Conservation (phyloP, 1,284 basidiomycete species). For the Boletus subluridellus region DNA sequence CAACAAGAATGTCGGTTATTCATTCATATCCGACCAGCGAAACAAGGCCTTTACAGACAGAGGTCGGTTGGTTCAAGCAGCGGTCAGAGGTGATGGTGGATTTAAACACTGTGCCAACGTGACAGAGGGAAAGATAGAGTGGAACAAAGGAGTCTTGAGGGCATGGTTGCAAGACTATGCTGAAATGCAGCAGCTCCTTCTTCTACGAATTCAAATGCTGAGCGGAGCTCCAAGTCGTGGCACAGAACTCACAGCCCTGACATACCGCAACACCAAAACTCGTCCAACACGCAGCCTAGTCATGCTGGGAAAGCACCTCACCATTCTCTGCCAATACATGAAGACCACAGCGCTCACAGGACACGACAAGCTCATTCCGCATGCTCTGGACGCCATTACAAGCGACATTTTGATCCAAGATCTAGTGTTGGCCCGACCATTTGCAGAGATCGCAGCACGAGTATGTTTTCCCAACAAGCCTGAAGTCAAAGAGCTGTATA, state of each 20-base stretch:
- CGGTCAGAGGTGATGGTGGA: accelerated
- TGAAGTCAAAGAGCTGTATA: conserved; percentile 11
- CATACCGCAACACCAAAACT: too few species aligned
- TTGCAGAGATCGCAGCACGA: conserved; percentile 24
- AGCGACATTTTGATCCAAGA: conserved; percentile 30
- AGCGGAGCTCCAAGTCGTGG: too few species aligned
- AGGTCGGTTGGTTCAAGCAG: background rate
- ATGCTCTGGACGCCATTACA: conserved; percentile 23
- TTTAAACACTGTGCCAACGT: background rate
- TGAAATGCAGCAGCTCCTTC: conserved; percentile 1
- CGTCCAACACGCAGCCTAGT: conserved; percentile 1
- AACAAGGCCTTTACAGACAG: background rate
- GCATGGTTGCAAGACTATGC: conserved; percentile 24
- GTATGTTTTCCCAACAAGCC: background rate
- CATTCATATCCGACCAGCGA: conserved; percentile 5
- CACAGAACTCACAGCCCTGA: too few species aligned
- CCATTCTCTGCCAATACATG: conserved; percentile 26
- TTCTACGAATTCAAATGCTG: too few species aligned
- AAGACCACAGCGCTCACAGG: conserved; percentile 24
- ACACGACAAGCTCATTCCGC: conserved; percentile 32
- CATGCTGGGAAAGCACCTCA: conserved; percentile 16
- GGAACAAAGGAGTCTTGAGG: conserved; percentile 2
- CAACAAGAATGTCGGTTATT: conserved; percentile 7
- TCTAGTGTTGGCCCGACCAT: conserved; percentile 24
- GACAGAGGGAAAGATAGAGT: background rate